Evolutionary conservation across 1,284 basidiomycete genomes (phyloP).

Genomic region (Ganoderma leucocontextum): DNA sequence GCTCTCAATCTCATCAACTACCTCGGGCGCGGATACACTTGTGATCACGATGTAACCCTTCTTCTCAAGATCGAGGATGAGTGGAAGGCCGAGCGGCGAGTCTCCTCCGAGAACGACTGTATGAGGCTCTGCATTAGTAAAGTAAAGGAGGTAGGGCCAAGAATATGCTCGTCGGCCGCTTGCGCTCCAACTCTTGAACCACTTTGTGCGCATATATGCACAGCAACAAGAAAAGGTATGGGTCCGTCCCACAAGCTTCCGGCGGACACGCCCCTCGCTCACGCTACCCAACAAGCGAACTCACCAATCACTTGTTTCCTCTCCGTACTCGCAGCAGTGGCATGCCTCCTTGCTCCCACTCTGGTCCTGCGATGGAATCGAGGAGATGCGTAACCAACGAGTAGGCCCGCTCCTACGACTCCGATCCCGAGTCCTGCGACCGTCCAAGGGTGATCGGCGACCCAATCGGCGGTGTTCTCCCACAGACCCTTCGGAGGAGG

Average conservation of each 20-base stretch:
- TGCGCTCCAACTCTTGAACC: not conserved
- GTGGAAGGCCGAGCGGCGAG: slow-evolving; percentile 68
- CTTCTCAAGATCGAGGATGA: slow-evolving; percentile 76
- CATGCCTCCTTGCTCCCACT: slow-evolving; percentile 44
- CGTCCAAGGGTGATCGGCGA: slow-evolving; percentile 65
- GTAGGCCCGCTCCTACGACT: slow-evolving; percentile 63
- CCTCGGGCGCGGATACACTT: slow-evolving; percentile 73
- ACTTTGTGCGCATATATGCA: not conserved
- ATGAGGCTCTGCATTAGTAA: slow-evolving; percentile 37
- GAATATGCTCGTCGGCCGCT: not conserved
- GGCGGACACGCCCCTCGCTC: not conserved
- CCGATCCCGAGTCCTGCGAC: slow-evolving; percentile 60
- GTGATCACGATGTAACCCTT: slow-evolving; percentile 84
- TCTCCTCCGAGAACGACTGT: slow-evolving; percentile 85
- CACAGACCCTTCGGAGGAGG: slow-evolving; percentile 55
- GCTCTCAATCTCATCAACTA: slow-evolving; percentile 68
- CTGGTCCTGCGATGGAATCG: slow-evolving; percentile 29
- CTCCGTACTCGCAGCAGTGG: slow-evolving; percentile 49
- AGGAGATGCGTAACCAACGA: slow-evolving; percentile 59
- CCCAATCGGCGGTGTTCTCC: slow-evolving; percentile 59
- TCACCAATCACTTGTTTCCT: slow-evolving; percentile 76
- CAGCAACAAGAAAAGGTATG: not conserved
- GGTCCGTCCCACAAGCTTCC: not conserved
- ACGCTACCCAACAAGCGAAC: not conserved
- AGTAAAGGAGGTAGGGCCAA: not conserved